These are phyloP conservation scores for Rhodotorula sp. DNA, from an alignment of 1,284 basidiomycete genomes.

Conservation along the genomic window DNA sequence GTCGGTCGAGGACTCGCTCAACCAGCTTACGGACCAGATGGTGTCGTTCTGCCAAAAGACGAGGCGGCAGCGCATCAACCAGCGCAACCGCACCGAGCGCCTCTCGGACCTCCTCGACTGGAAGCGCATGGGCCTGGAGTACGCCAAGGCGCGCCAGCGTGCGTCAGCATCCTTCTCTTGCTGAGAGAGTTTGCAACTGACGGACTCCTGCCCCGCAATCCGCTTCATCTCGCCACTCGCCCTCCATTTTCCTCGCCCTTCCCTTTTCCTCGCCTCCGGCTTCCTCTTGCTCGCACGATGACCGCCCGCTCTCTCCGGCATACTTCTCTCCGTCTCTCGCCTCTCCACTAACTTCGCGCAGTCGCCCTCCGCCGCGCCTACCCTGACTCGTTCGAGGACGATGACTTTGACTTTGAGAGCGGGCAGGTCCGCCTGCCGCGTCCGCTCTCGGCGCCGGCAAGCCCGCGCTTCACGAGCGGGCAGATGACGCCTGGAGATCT, in stretches of 20 bases:
- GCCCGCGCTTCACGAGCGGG: constrained; percentile 66
- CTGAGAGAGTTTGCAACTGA: background rate
- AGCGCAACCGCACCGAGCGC: constrained; percentile 94
- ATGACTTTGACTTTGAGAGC: constrained; percentile 63
- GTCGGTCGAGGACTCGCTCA: constrained; percentile 88
- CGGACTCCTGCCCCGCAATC: too few relatives aligned
- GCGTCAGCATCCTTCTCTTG: constrained; percentile 52
- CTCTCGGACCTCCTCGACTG: constrained; percentile 91
- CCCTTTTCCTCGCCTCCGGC: too few relatives aligned
- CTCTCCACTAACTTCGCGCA: background rate
- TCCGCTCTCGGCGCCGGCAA: constrained; percentile 80
- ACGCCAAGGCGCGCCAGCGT: constrained; percentile 90
- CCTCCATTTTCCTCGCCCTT: background rate
- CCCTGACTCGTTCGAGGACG: constrained; percentile 79
- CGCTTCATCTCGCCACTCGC: background rate
- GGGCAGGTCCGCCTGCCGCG: constrained; percentile 66
- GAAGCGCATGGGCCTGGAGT: constrained; percentile 97
- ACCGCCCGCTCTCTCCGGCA: too few relatives aligned
- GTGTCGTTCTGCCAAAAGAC: constrained; percentile 81
- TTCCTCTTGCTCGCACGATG: background rate
- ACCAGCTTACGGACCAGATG: constrained; percentile 66
- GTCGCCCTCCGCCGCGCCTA: constrained; percentile 77
- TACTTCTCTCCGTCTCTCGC: background rate
- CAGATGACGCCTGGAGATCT: constrained; percentile 86
- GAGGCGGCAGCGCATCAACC: constrained; percentile 95